A percentile compares a stretch with the other conserved stretches of the same genome.
Evolutionary conservation across 1,284 basidiomycete species (phyloP).

Genomic region (Papiliotrema laurentii): DNA sequence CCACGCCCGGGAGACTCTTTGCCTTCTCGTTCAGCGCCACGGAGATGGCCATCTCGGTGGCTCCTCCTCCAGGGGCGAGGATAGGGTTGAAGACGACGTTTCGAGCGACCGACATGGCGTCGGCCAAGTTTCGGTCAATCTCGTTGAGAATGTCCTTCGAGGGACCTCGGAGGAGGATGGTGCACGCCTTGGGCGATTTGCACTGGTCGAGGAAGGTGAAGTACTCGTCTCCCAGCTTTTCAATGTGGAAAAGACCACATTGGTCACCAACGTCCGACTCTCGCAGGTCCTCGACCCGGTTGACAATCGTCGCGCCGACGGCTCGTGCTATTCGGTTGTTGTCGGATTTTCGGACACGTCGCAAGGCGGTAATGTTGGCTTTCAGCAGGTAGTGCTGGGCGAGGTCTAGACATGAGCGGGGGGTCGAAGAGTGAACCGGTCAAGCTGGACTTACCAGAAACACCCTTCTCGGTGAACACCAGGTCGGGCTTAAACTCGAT

Average conservation of each 20-base stretch:
- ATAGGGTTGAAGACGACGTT: constrained; percentile 95
- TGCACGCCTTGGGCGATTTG: constrained; percentile 91
- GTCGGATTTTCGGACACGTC: constrained; percentile 94
- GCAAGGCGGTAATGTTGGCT: constrained; percentile 84
- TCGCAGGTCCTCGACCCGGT: constrained; percentile 90
- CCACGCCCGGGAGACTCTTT: constrained; percentile 72
- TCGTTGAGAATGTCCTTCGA: constrained; percentile 98
- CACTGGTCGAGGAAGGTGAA: constrained; percentile 96
- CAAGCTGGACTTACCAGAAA: constrained; percentile 71
- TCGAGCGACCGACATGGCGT: constrained; percentile 94
- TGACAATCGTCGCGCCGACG: constrained; percentile 93
- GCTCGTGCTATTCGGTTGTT: constrained; percentile 98
- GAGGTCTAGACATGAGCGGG: constrained; percentile 58
- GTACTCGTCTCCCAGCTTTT: constrained; percentile 99
- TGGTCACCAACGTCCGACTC: constrained; percentile 86
- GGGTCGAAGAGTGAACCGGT: not conserved
- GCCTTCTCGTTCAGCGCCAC: constrained; percentile 84
- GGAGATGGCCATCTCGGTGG: constrained; percentile 95
- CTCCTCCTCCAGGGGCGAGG: constrained; percentile 90
- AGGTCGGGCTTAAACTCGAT: constrained; percentile 93
- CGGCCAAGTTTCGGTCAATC: constrained; percentile 94
- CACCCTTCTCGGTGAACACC: constrained; percentile 95
- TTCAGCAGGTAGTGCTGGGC: constrained; percentile 91
- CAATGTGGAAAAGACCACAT: constrained; percentile 92
- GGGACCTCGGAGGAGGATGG: constrained; percentile 94